Evolutionary conservation across 2,329 filamentous ascomycete genomes (phyloP).

Genomic region (Lasiodiplodia citricola): DNA sequence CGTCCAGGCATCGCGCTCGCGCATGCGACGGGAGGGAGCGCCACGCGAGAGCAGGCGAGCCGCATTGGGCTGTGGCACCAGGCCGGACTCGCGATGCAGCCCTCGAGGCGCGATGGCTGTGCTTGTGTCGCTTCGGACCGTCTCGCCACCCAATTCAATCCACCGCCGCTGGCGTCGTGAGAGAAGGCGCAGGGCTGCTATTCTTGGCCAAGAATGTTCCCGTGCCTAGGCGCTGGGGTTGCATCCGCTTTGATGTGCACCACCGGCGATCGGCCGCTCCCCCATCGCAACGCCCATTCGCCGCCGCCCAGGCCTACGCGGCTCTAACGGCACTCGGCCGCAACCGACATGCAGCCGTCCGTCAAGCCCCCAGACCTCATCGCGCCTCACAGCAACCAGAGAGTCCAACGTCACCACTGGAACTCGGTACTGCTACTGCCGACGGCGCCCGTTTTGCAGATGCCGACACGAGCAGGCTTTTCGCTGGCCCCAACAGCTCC

Average conservation of each 20-base stretch:
- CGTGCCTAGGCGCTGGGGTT: conserved; percentile 13
- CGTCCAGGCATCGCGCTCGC: neutral
- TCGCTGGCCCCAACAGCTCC: conserved; percentile 1
- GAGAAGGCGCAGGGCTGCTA: conserved; percentile 11
- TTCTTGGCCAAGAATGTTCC: conserved; percentile 15
- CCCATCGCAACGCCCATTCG: conserved; percentile 10
- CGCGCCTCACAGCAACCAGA: neutral
- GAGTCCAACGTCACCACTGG: neutral
- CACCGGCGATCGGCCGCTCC: conserved; percentile 16
- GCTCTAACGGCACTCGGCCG: conserved; percentile 22
- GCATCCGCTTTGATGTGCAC: conserved; percentile 16
- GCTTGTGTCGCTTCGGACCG: conserved; percentile 13
- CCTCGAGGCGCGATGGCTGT: conserved; percentile 16
- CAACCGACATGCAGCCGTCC: conserved; percentile 14
- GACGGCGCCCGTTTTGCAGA: neutral
- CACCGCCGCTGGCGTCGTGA: neutral
- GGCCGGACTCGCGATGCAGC: neutral
- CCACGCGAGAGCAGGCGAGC: conserved; percentile 3
- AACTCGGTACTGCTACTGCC: neutral
- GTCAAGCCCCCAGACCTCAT: neutral
- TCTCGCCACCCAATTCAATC: conserved; percentile 17
- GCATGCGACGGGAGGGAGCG: neutral
- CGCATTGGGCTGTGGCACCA: neutral
- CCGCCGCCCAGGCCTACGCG: conserved; percentile 13
- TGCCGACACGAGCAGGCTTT: neutral